Base-by-base conservation (phyloP, 768 basidiomycete species). In the Exidia glandulosa region DNA sequence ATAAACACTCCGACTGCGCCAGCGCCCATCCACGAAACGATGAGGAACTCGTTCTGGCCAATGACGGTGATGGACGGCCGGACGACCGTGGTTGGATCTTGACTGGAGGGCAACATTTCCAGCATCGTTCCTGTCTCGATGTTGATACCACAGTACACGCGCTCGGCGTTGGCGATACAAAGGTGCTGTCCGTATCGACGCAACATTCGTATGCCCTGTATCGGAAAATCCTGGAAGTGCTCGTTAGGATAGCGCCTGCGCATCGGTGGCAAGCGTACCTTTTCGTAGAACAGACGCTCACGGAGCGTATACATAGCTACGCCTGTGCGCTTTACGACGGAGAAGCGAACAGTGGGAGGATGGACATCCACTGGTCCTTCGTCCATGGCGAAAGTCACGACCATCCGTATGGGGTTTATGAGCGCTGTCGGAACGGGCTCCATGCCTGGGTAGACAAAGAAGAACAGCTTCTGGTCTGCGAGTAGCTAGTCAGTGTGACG, bases 1-100 rank as follows among this genome's bases (percentile, higher is more conserved):
- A 97, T 78, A 65, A 97, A 98, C 10, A 98, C 74, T 0, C 94
- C 94, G 41, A 97, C 75, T 0, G 90, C 89, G 57, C 80, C 83
- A 3, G 77, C 73, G 14, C 90, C 94, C 1, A 86, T 93, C 81
- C 87, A 94, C 2, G 88, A 89, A 16, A 91, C 76, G 25, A 96
- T 78, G 47, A 97, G 79, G 65, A 94, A 96, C 70, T 96, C 94
- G 63, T 81, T 82, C 32, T 82, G 82, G 34, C 80, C 77, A 29
- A 94, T 81, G 27, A 91, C 82, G 1, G 84, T 82, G 55, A 95
- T 90, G 29, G 80, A 81, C 0, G 91, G 90, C 41, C 84, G 82
- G 25, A 85, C 74, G 9, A 60, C 74, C 59, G 66, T 71, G 66
- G 2, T 71, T 62, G 68, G 64, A 52, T 68, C 82, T 67, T 95